phyloP scores from a whole-genome alignment of 1,139 yeast genomes.

The Casaregolazyma suthepensis region DNA sequence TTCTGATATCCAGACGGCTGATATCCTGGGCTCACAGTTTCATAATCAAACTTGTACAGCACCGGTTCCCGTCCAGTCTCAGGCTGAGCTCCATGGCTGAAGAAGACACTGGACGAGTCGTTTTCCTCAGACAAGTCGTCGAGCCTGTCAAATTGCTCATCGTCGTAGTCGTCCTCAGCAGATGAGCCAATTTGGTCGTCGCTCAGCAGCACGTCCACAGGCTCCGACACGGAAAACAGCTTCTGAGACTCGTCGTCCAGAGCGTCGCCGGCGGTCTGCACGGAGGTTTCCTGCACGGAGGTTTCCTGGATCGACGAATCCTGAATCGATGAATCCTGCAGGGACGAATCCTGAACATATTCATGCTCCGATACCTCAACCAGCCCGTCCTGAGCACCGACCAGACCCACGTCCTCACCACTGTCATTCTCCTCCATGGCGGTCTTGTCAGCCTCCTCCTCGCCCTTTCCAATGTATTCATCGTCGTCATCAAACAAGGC shows the following conservation, averaged over 20 bases:
- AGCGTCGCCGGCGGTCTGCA: background rate
- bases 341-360: background rate
- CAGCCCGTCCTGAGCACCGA: constrained; percentile 1
- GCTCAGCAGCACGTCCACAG: background rate
- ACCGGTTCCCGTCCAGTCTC: background rate
- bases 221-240: background rate
- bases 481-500: constrained; percentile 12
- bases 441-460: constrained; percentile 21
- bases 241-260: background rate
- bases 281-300: background rate
- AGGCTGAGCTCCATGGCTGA: background rate
- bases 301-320: background rate
- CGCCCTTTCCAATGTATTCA: constrained; percentile 20
- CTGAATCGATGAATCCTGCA: too few relatives aligned
- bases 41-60: background rate
- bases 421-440: constrained; percentile 10
- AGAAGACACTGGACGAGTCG: background rate
- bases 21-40: background rate
- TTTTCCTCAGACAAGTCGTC: background rate
- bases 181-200: background rate
- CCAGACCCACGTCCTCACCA: background rate
- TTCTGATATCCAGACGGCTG: background rate
- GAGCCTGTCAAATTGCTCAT: background rate
- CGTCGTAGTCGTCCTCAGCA: background rate
- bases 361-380: constrained; percentile 4